Evolutionary conservation across 495 filamentous ascomycete species (phyloP).

Genomic region (Penicillium daleae): DNA sequence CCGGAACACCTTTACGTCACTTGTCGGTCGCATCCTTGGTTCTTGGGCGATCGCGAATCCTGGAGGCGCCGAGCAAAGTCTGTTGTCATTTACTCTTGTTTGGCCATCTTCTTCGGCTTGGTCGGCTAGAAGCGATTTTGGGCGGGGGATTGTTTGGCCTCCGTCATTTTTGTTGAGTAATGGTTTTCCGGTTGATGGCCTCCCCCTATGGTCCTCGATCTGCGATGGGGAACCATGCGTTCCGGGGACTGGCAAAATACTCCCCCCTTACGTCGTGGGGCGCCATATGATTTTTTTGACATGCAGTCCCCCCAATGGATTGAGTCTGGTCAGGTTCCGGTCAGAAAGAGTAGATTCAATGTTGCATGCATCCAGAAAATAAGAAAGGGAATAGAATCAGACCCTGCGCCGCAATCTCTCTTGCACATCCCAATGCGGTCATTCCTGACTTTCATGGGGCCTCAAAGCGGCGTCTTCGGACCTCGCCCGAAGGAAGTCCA

Average conservation of each 20-base stretch:
- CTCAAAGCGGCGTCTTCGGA: constrained; percentile 15
- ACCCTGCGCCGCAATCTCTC: background rate
- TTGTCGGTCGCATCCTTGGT: background rate
- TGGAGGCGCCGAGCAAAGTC: background rate
- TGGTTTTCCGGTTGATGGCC: background rate
- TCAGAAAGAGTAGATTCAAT: constrained; percentile 15
- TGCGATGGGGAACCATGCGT: constrained; percentile 29
- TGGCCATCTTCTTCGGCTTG: background rate
- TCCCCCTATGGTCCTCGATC: background rate
- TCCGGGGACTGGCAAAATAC: constrained; percentile 9
- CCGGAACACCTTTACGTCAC: constrained; percentile 13
- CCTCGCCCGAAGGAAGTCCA: background rate
- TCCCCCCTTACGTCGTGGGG: constrained; percentile 31
- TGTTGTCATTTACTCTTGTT: background rate
- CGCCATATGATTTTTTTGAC: constrained; percentile 20
- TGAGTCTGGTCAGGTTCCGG: background rate
- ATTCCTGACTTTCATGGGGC: constrained; percentile 10
- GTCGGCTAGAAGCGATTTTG: constrained; percentile 1
- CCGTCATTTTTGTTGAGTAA: constrained; percentile 14
- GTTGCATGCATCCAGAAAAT: constrained; percentile 21
- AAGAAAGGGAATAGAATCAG: background rate
- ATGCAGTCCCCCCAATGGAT: constrained; percentile 1
- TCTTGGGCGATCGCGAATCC: background rate
- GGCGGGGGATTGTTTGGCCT: background rate
- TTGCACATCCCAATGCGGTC: constrained; percentile 20